These are phyloP conservation scores for Fusarium metavorans DNA, from an alignment of 2,329 filamentous ascomycete genomes.

Conservation along the genomic window DNA sequence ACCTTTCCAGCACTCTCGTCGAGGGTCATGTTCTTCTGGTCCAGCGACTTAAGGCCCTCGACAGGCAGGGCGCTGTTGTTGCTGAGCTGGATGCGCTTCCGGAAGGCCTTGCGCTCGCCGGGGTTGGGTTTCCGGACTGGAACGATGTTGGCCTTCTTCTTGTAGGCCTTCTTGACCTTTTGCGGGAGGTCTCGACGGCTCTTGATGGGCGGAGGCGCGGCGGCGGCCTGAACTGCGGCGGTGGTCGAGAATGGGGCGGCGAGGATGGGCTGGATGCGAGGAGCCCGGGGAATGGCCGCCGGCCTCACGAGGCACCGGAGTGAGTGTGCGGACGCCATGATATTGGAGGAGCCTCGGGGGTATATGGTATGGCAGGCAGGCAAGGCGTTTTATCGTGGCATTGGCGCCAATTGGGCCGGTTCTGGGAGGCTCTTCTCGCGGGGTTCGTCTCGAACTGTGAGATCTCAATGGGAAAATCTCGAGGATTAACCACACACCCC, in stretches of 20 bases:
- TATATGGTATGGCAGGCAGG: constrained; percentile 4
- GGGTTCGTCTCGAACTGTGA: constrained; percentile 40
- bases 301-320: constrained; percentile 58
- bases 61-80: constrained; percentile 94
- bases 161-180: constrained; percentile 64
- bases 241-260: constrained; percentile 57
- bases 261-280: constrained; percentile 49
- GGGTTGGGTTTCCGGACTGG: constrained; percentile 69
- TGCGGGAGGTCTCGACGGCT: constrained; percentile 52
- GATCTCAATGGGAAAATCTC: constrained; percentile 47
- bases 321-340: constrained; percentile 56
- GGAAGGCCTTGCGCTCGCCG: constrained; percentile 87
- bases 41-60: constrained; percentile 72
- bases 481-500: constrained; percentile 42
- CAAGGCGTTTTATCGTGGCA: constrained; percentile 38
- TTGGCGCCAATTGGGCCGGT: constrained; percentile 47
- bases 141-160: constrained; percentile 59
- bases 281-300: constrained; percentile 45
- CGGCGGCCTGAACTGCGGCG: constrained; percentile 44
- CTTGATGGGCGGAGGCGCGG: constrained; percentile 45
- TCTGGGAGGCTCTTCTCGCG: constrained; percentile 37
- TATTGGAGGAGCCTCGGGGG: constrained; percentile 9
- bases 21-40: constrained; percentile 64
- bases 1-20: constrained; percentile 73
- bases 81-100: constrained; percentile 90